Conservation (phyloP, 306 rosid species). For the Pyrus pyrifolia region DNA sequence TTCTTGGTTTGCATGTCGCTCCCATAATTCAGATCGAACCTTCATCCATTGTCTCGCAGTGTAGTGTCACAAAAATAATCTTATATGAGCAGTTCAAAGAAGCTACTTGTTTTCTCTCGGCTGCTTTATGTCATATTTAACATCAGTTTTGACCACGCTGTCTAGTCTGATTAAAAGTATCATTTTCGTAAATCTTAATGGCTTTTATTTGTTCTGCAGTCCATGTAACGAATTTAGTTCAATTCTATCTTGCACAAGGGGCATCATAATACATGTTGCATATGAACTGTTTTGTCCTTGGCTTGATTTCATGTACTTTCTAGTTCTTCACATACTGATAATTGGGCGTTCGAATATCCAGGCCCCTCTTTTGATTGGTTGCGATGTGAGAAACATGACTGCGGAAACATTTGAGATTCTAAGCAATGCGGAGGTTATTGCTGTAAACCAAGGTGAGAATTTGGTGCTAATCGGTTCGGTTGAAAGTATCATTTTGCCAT, state of each 20-base stretch:
- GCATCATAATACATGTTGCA: background rate
- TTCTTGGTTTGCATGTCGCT: background rate
- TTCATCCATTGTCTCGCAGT: background rate
- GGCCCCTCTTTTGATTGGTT: conserved; percentile 93
- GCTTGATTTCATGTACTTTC: background rate
- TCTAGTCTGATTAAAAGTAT: background rate
- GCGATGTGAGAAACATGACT: conserved; percentile 75
- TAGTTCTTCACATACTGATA: conserved; percentile 19
- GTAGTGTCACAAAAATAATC: background rate
- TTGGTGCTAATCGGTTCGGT: background rate
- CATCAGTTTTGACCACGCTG: background rate
- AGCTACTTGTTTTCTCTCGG: background rate
- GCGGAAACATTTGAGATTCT: conserved; percentile 60
- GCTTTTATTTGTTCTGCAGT: background rate
- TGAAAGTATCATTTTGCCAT: conserved; percentile 1
- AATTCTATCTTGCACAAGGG: conserved; percentile 8
- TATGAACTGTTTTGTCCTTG: background rate
- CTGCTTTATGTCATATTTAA: background rate
- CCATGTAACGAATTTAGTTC: background rate
- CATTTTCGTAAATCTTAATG: background rate
- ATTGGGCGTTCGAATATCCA: conserved; percentile 31
- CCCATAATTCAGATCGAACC: background rate
- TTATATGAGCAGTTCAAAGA: background rate
- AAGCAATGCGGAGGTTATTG: conserved; percentile 78
- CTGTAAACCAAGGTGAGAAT: conserved; percentile 73